Evolutionary conservation across 1,284 basidiomycete species (phyloP).

Genomic region (Tetrapyrgos nigripes): DNA sequence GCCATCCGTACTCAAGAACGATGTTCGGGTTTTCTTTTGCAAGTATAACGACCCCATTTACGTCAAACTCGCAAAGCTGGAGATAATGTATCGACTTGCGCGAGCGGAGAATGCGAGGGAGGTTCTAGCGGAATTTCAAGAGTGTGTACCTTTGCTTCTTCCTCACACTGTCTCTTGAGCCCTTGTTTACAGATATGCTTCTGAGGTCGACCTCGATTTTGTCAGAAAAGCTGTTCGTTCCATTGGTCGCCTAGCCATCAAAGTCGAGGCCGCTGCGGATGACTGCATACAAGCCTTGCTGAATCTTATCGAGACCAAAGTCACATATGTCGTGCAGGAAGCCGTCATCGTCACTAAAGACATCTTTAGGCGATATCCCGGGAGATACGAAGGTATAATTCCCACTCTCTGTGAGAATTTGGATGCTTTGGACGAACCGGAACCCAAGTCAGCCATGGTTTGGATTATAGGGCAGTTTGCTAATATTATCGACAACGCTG

Average conservation of each 20-base stretch:
- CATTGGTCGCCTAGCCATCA: slow-evolving; percentile 96
- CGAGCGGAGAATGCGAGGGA: slow-evolving; percentile 91
- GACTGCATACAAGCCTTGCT: slow-evolving; percentile 90
- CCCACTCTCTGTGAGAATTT: slow-evolving; percentile 92
- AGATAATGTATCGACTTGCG: slow-evolving; percentile 97
- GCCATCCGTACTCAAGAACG: slow-evolving; percentile 92
- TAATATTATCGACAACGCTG: slow-evolving; percentile 94
- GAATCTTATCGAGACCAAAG: slow-evolving; percentile 90
- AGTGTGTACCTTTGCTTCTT: slow-evolving; percentile 58
- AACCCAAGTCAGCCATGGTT: slow-evolving; percentile 96
- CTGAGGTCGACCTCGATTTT: slow-evolving; percentile 98
- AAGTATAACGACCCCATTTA: slow-evolving; percentile 99
- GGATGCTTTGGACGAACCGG: slow-evolving; percentile 93
- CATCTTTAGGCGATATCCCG: slow-evolving; percentile 97
- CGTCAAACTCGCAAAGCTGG: slow-evolving; percentile 97
- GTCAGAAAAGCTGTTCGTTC: slow-evolving; percentile 97
- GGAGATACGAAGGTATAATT: slow-evolving; percentile 95
- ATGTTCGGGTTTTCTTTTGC: slow-evolving; percentile 99
- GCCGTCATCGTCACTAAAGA: slow-evolving; percentile 98
- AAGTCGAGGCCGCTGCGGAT: slow-evolving; percentile 91
- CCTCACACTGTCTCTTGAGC: background rate
- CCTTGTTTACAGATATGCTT: slow-evolving; percentile 80
- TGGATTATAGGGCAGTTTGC: slow-evolving; percentile 99
- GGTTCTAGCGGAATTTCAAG: slow-evolving; percentile 92
- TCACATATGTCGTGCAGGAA: slow-evolving; percentile 97